Conservation (phyloP, 352 stramenopile species). For the Blastocystis sp. region DNA sequence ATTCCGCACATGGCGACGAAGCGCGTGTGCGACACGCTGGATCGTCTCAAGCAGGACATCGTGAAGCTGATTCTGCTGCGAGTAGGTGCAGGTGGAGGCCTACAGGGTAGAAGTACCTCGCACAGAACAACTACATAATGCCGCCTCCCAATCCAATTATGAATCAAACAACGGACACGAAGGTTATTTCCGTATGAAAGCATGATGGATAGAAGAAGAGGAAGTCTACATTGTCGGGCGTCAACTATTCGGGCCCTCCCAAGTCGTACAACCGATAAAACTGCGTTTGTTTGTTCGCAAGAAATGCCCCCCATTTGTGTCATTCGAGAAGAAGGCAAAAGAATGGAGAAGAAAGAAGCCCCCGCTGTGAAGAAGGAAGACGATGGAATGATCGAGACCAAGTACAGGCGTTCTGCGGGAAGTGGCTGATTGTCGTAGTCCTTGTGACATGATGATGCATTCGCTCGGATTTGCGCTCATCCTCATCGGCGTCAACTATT, state of each 20-base stretch:
- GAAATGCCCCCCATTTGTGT: not conserved
- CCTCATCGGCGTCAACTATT: slow-evolving; percentile 50
- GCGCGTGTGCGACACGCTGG: slow-evolving; percentile 59
- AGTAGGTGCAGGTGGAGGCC: not conserved
- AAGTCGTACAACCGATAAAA: slow-evolving; percentile 30
- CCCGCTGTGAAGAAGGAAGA: not conserved
- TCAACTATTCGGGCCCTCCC: not conserved
- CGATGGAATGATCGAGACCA: slow-evolving; percentile 1
- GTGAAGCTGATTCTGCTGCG: slow-evolving; percentile 54
- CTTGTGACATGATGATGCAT: not conserved
- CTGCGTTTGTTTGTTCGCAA: slow-evolving; percentile 10
- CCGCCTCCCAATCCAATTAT: slow-evolving; percentile 17
- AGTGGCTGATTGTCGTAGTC: not conserved
- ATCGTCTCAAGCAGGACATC: slow-evolving; percentile 63
- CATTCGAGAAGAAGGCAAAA: slow-evolving; percentile 16
- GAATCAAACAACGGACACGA: slow-evolving; percentile 6
- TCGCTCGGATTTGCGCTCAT: slow-evolving; percentile 54
- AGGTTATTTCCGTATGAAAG: not conserved
- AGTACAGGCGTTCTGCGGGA: not conserved
- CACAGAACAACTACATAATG: slow-evolving; percentile 45
- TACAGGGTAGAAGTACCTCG: slow-evolving; percentile 49
- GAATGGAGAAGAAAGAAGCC: slow-evolving; percentile 6
- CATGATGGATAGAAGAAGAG: slow-evolving; percentile 32
- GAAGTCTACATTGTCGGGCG: not conserved
- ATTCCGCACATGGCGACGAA: slow-evolving; percentile 49